phyloP scores from a whole-genome alignment of 257 asterid genomes.

The Primulina tabacum region DNA sequence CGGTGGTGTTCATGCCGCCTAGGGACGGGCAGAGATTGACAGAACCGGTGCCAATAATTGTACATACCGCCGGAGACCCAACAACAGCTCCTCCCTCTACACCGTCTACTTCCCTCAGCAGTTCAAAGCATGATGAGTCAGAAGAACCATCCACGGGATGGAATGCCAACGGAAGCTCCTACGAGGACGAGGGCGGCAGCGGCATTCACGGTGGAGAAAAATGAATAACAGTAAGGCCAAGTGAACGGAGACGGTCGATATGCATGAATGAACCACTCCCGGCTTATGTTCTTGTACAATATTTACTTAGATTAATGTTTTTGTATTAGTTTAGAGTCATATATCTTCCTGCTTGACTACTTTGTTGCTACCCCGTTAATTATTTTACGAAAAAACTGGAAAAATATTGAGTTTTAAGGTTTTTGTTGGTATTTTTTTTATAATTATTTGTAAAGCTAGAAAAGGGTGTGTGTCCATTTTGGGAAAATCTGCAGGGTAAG shows the following conservation, averaged over 20 bases:
- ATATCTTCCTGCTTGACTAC: too few species aligned
- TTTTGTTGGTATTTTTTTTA: too few species aligned
- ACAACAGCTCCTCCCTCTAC: constrained; percentile 14
- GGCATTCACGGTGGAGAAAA: background rate
- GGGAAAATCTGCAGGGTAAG: too few species aligned
- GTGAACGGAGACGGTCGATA: background rate
- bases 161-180: background rate
- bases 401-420: too few species aligned
- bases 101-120: constrained; percentile 27
- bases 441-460: too few species aligned
- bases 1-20: constrained; percentile 80
- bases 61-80: constrained; percentile 19
- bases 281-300: background rate
- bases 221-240: background rate
- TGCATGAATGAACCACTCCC: background rate
- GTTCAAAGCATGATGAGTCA: constrained; percentile 24
- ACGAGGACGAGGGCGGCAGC: constrained; percentile 9
- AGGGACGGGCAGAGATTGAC: constrained; percentile 67
- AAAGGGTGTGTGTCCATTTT: too few species aligned
- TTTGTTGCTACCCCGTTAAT: too few species aligned
- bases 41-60: constrained; percentile 50
- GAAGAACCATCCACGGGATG: constrained; percentile 20
- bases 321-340: too few species aligned
- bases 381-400: too few species aligned
- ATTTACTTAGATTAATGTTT: background rate